These are phyloP conservation scores for Mycena venus DNA, from an alignment of 768 basidiomycete species.

Conservation along the genomic window DNA sequence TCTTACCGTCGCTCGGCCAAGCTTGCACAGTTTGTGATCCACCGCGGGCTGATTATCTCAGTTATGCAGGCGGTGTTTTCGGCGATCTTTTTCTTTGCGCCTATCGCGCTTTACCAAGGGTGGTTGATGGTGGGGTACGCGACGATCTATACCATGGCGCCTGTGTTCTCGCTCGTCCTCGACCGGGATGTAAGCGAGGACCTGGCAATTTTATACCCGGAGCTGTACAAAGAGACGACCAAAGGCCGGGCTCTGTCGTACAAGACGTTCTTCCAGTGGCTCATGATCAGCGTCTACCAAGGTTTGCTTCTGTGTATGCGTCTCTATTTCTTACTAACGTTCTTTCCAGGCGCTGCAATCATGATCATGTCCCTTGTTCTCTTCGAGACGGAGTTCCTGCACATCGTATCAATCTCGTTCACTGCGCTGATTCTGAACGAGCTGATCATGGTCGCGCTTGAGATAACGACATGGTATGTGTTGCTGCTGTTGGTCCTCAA, in stretches of 20 bases:
- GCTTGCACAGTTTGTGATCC: conserved; percentile 98
- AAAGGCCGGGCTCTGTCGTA: conserved; percentile 97
- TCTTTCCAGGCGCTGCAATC: conserved; percentile 85
- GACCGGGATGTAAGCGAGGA: conserved; percentile 97
- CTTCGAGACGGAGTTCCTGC: conserved; percentile 97
- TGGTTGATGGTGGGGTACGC: conserved; percentile 99
- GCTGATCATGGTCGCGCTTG: conserved; percentile 98
- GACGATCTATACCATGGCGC: conserved; percentile 97
- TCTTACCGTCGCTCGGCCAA: conserved; percentile 98
- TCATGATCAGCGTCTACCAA: conserved; percentile 98
- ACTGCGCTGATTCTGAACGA: conserved; percentile 96
- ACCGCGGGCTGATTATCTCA: conserved; percentile 96
- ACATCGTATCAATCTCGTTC: conserved; percentile 98
- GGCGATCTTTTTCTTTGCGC: conserved; percentile 93
- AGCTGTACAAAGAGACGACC: conserved; percentile 96
- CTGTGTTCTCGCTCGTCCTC: conserved; percentile 96
- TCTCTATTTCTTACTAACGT: neutral
- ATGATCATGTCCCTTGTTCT: conserved; percentile 98
- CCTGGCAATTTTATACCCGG: conserved; percentile 94
- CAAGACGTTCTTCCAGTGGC: conserved; percentile 99
- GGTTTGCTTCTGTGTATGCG: conserved; percentile 58
- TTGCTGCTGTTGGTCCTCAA: neutral
- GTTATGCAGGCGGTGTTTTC: conserved; percentile 98
- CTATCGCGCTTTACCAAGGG: conserved; percentile 97
- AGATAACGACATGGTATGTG: conserved; percentile 94